Base-by-base conservation (phyloP, 2,329 filamentous ascomycete genomes). In the Colletotrichum lindemuthianum region DNA sequence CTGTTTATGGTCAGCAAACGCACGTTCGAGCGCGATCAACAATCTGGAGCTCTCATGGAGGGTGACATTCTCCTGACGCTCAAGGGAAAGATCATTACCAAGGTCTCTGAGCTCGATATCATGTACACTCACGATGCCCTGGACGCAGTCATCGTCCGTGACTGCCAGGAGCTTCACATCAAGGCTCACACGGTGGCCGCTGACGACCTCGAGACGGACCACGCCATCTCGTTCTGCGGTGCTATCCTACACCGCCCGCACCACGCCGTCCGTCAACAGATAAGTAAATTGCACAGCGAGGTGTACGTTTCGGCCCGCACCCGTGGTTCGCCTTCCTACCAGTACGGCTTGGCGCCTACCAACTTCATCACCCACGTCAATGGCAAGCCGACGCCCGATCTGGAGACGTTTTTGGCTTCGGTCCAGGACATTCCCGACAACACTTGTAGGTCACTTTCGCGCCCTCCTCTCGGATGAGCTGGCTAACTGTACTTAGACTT, bases 361-460 rank as follows among this genome's bases (percentile, higher is more conserved):
- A 99, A 98, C 78, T 99, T 99, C 78, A 92, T 99, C 76, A 96
- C 95, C 0, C 93, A 96, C 68, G 94, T 99, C 71, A 99, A 99
- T 75, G 93, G 93, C 58, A 87, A 92, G 63, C 84, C 91, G 13
- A 98, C 96, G 0, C 91, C 90, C 2, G 91, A 97, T 71, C 83
- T 99, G 8, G 86, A 92, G 70, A 80, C 87, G 3, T 98, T 99
- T 77, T 82, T 98, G 67, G 82, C 83, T 33, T 91, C 93, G 68
- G 93, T 96, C 15, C 88, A 90, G 70, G 90, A 91, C 77, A 97
- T 99, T 71, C 92, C 92, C 0, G 93, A 99, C 72, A 99, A 99
- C 74, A 97, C 93, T 2, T 99, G 88, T 90, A 78, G 77, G 87
- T 79, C 5, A 7, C 41, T 8, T 40, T 9, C 11, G 8, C 3